A percentile compares a stretch with the other conserved stretches of the same genome.
Conservation (phyloP, 352 stramenopile species). For the Globisporangium nodosum region DNA sequence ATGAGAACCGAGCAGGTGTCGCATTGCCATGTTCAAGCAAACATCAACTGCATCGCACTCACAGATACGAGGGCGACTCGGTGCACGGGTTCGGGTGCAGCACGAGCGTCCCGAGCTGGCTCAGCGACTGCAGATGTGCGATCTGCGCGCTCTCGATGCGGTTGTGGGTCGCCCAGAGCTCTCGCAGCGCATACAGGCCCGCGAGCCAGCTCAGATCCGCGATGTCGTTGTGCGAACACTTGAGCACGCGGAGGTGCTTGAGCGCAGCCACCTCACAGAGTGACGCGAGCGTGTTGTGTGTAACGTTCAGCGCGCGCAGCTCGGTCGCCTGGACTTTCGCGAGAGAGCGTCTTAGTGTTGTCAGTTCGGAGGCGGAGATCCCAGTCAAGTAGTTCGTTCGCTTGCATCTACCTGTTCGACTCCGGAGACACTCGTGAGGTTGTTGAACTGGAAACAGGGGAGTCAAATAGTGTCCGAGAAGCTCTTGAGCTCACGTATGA, state of each 20-base stretch:
- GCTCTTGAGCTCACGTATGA: not conserved
- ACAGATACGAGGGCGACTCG: slow-evolving; percentile 41
- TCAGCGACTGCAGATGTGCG: slow-evolving; percentile 34
- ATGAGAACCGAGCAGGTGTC: not conserved
- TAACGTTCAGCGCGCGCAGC: slow-evolving; percentile 57
- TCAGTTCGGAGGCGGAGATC: not conserved
- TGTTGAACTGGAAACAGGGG: slow-evolving; percentile 51
- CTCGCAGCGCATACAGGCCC: slow-evolving; percentile 23
- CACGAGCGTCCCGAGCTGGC: slow-evolving; percentile 40
- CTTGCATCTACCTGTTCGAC: slow-evolving; percentile 32
- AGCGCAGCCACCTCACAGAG: slow-evolving; percentile 37
- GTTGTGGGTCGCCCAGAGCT: slow-evolving; percentile 65
- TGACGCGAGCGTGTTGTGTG: slow-evolving; percentile 47
- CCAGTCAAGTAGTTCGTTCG: not conserved
- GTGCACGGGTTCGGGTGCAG: slow-evolving; percentile 73
- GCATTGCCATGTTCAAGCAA: not conserved
- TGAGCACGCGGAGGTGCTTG: slow-evolving; percentile 35
- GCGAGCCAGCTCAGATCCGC: slow-evolving; percentile 38
- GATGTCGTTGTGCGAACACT: slow-evolving; percentile 56
- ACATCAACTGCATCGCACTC: not conserved
- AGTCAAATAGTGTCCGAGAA: not conserved
- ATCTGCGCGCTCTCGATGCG: slow-evolving; percentile 42
- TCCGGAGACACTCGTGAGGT: slow-evolving; percentile 26
- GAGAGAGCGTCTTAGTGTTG: not conserved
- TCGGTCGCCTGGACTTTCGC: slow-evolving; percentile 19